Conservation (phyloP, 2,329 filamentous ascomycete genomes). For the Pseudogymnoascus sp. region DNA sequence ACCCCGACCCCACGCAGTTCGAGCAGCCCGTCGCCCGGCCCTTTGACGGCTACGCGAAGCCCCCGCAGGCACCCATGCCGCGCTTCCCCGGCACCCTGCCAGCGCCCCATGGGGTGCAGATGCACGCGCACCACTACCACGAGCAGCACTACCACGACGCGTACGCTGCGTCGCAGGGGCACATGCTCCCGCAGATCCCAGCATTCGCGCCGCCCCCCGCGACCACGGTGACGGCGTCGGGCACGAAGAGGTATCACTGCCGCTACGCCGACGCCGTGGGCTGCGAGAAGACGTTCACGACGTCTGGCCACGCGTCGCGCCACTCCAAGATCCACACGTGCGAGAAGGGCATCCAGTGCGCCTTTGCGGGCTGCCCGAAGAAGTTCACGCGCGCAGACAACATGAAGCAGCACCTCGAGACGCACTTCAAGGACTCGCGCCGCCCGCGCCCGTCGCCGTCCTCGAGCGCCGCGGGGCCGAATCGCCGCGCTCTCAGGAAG, state of each 20-base stretch:
- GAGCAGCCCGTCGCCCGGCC: background rate
- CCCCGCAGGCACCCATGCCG: background rate
- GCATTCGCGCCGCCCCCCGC: background rate
- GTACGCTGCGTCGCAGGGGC: background rate
- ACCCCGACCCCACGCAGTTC: background rate
- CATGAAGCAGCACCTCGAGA: slow-evolving; percentile 79
- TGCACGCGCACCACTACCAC: background rate
- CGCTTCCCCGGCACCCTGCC: background rate
- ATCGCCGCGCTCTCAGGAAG: too few relatives aligned
- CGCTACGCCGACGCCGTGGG: slow-evolving; percentile 61
- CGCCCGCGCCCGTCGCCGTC: background rate
- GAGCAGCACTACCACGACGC: background rate
- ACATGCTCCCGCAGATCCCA: background rate
- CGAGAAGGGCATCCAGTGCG: slow-evolving; percentile 65
- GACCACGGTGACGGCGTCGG: background rate
- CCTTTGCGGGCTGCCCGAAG: slow-evolving; percentile 61
- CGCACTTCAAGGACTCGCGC: slow-evolving; percentile 57
- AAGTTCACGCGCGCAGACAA: slow-evolving; percentile 77
- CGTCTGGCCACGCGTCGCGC: slow-evolving; percentile 74
- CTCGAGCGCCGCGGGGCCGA: too few relatives aligned
- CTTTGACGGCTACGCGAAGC: background rate
- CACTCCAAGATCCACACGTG: slow-evolving; percentile 79
- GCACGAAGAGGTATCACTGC: slow-evolving; percentile 61
- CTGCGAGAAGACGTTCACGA: slow-evolving; percentile 75
- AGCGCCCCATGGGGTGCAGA: background rate